Percentiles rank a stretch among this genome's conserved stretches.
Evolutionary conservation across 2,329 filamentous ascomycete species (phyloP).

Genomic region (Aureobasidium sp.): DNA sequence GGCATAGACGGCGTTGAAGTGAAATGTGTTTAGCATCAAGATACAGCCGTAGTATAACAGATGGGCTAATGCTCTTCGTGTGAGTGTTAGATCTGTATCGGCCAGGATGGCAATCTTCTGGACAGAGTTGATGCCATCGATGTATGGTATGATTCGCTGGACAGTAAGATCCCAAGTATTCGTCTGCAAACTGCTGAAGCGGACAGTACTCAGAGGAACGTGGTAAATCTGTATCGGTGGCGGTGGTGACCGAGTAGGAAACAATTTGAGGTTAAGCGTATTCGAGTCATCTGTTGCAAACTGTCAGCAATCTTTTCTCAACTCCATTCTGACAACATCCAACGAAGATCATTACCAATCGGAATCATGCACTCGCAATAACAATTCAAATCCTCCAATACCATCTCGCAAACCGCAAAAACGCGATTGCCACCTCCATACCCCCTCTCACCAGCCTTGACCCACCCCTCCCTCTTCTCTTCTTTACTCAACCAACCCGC

Average conservation of each 20-base stretch:
- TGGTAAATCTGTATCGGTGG: constrained; percentile 79
- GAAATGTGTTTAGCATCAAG: constrained; percentile 87
- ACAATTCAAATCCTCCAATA: constrained; percentile 91
- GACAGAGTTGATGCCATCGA: constrained; percentile 87
- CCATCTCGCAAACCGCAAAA: constrained; percentile 69
- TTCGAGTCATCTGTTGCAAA: constrained; percentile 68
- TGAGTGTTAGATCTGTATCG: constrained; percentile 79
- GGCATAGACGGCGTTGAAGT: constrained; percentile 87
- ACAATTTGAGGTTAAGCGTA: constrained; percentile 93
- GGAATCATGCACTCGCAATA: constrained; percentile 99
- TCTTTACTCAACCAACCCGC: constrained; percentile 70
- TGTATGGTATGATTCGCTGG: constrained; percentile 70
- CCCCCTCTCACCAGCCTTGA: constrained; percentile 24
- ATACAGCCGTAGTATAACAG: constrained; percentile 90
- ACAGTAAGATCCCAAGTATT: constrained; percentile 72
- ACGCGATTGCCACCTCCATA: constrained; percentile 37
- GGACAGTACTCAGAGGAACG: constrained; percentile 69
- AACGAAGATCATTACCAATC: constrained; percentile 53
- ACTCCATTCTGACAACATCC: background rate
- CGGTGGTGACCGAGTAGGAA: constrained; percentile 72
- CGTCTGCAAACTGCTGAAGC: constrained; percentile 44
- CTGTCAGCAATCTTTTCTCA: background rate
- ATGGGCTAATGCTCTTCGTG: constrained; percentile 79
- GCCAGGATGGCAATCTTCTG: constrained; percentile 78
- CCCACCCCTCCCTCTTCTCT: constrained; percentile 30